These are phyloP conservation scores for Benincasa hispida DNA, from an alignment of 306 rosid species.

Conservation along the genomic window DNA sequence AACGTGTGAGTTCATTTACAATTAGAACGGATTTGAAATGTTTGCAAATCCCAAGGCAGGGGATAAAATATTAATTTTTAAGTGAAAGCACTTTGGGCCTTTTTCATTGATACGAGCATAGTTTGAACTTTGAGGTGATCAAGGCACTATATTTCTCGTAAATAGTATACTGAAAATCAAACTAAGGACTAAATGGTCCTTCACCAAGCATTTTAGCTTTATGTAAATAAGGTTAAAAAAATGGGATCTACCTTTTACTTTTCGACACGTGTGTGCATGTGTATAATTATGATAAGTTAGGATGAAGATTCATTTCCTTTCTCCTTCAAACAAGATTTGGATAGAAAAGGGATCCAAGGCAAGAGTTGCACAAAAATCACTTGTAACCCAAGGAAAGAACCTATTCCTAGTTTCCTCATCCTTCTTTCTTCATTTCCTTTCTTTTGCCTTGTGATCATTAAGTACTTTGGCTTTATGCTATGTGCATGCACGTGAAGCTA, in stretches of 20 bases:
- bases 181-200: not conserved
- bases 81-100: no score
- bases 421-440: not conserved
- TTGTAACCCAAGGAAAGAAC: slow-evolving; percentile 1
- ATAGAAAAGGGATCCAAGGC: not conserved
- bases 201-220: not conserved
- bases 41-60: no score
- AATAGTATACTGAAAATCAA: no score
- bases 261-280: not conserved
- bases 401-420: not conserved
- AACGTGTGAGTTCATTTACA: no score
- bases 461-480: not conserved
- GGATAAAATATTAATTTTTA: no score
- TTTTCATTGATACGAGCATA: not conserved
- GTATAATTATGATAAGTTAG: not conserved
- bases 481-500: not conserved
- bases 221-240: not conserved
- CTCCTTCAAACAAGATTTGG: not conserved
- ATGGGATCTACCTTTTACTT: not conserved
- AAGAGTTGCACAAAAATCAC: not conserved
- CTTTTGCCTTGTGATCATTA: not conserved
- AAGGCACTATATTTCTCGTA: not conserved
- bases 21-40: no score
- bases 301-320: not conserved
- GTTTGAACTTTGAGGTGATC: not conserved